Base-by-base conservation (phyloP, 495 filamentous ascomycete genomes). In the Trichocladium uniseriatum region DNA sequence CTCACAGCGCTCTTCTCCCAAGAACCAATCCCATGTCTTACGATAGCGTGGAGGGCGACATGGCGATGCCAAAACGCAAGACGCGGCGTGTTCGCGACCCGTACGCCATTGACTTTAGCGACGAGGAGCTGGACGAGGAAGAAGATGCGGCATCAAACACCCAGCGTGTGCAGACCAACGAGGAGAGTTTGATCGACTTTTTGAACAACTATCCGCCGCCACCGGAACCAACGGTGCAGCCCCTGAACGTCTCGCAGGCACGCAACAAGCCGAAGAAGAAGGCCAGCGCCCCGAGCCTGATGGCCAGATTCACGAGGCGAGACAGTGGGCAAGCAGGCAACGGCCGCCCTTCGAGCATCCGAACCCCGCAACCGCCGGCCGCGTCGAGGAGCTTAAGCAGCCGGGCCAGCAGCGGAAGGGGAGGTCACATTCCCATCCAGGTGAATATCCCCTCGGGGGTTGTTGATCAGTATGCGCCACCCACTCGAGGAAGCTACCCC, bases 171-270 rank as follows among this genome's bases (percentile, higher is more conserved):
- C 60, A 61, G 13, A 68, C 68, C 14, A 64, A 82, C 22, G 81
- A 84, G 57, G 86, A 87, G 55, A 89, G 84, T 58, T 63, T 96
- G 40, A 79, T 87, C 28, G 94, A 99, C 56, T 99, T 99, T 71
- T 71, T 99, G 45, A 79, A 77, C 43, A 89, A 78, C 55, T 82
- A 78, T n/a, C 78, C 86, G 16, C 92, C 90, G 13, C 89, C 92
- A 2, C 67, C 75, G 14, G 67, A 69, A 52, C 66, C 72, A 15
- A 71, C 67, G 21, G 58, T 63, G 7, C 69, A 73, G 40, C 66
- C 44, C 15, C 66, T 69, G n/a, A 55, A 32, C 45, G 67, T 35
- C 22, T 56, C 56, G 7, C 49, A 53, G 19, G 28, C 53, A 14
- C 53, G 49, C 35, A 45, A 22, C 32, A 65, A 62, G 24, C 60